These are phyloP conservation scores for Entomortierella beljakovae DNA, from an alignment of 192 early-diverging fungal species.

Conservation along the genomic window DNA sequence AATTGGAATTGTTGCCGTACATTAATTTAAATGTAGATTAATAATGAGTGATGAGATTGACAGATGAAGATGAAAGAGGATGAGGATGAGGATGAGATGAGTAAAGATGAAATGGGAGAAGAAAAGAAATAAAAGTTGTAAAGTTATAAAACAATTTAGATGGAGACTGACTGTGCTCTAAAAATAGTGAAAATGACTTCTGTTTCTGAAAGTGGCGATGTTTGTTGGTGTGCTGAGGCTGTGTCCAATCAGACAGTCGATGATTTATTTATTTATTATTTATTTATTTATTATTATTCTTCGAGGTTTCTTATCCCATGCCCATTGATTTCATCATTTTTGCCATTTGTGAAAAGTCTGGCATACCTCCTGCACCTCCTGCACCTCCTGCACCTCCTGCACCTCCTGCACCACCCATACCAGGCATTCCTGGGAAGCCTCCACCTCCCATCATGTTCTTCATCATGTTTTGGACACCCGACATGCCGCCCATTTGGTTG, in stretches of 20 bases:
- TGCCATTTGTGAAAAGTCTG: conserved; percentile 76
- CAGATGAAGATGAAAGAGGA: not conserved
- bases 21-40: not conserved
- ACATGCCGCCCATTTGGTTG: conserved; percentile 74
- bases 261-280: not conserved
- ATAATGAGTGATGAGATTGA: not conserved
- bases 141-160: not conserved
- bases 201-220: too few species aligned
- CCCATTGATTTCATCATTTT: conserved; percentile 83
- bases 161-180: not conserved
- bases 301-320: conserved; percentile 37
- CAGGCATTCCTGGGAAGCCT: conserved; percentile 29
- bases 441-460: conserved; percentile 36
- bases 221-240: not conserved
- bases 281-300: not conserved
- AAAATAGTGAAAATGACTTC: not conserved
- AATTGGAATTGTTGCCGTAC: not conserved
- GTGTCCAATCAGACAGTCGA: not conserved
- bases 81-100: not conserved
- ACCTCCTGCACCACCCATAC: conserved; percentile 20
- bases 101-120: not conserved
- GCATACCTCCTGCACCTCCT: conserved; percentile 60
- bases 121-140: not conserved
- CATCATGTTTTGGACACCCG: conserved; percentile 86
- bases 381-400: not conserved